Evolutionary conservation across 2,329 filamentous ascomycete genomes (phyloP).

Genomic region (Colletotrichum lini): DNA sequence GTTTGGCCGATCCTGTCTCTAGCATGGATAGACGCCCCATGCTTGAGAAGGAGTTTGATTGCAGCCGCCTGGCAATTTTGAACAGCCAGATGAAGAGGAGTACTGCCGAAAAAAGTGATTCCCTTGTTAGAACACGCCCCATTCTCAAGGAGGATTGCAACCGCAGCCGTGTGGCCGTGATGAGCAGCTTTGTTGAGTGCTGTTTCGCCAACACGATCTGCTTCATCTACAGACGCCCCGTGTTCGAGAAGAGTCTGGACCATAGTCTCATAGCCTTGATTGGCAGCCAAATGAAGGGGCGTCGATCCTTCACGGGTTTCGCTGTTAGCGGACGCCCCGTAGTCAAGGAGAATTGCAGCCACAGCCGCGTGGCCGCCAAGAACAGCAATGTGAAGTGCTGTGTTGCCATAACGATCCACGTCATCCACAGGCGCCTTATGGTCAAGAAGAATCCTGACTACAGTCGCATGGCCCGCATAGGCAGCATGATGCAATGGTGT

Average conservation of each 20-base stretch:
- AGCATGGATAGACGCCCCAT: neutral
- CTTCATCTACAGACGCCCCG: too few species aligned
- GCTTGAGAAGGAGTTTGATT: neutral
- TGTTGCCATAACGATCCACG: rapidly evolving
- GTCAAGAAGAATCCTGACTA: neutral
- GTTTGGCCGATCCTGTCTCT: neutral
- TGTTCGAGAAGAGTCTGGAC: too few species aligned
- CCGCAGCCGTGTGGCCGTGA: neutral
- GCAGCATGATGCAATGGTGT: neutral
- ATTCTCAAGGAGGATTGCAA: neutral
- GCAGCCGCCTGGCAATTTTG: neutral
- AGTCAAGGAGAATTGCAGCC: too few species aligned
- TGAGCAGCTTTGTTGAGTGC: neutral
- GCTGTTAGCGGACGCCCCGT: too few species aligned
- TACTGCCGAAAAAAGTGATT: neutral
- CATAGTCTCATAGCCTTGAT: too few species aligned
- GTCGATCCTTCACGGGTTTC: too few species aligned
- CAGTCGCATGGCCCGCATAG: neutral
- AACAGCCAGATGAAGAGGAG: neutral
- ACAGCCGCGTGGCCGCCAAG: too few species aligned
- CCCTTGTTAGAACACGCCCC: too few species aligned
- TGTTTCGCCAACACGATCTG: too few species aligned
- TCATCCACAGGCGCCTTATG: neutral
- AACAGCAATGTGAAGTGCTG: too few species aligned
- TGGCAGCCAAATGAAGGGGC: too few species aligned